These are phyloP conservation scores for Lasiodiplodia citricola DNA, from an alignment of 2,329 filamentous ascomycete species.

Conservation along the genomic window DNA sequence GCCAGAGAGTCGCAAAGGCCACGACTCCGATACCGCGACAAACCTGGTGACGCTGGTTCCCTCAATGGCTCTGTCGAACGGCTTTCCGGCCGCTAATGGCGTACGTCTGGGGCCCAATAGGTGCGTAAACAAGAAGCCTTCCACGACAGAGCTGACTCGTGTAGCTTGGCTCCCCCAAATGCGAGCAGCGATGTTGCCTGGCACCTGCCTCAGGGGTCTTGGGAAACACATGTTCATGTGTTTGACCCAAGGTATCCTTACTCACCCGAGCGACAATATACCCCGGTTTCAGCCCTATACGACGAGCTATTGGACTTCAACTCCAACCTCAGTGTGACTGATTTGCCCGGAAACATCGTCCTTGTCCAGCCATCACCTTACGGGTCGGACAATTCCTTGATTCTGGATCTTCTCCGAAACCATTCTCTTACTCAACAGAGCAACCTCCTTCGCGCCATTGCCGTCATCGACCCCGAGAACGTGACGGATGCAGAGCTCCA, in stretches of 20 bases:
- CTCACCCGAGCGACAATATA: not conserved
- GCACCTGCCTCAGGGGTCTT: not conserved
- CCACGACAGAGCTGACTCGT: not conserved
- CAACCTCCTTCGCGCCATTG: not conserved
- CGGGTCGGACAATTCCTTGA: not conserved
- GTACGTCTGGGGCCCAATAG: not conserved
- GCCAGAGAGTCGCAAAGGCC: not conserved
- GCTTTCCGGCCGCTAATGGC: not conserved
- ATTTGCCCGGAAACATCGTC: not conserved
- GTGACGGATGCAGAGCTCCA: not conserved
- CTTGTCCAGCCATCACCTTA: conserved; percentile 3
- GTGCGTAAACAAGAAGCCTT: not conserved
- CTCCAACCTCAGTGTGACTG: not conserved
- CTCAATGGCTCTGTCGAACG: not conserved
- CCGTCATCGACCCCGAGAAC: not conserved
- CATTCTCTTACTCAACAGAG: not conserved
- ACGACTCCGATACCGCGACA: not conserved
- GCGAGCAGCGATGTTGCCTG: not conserved
- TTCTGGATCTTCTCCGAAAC: conserved; percentile 1
- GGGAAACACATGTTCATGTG: conserved; percentile 5
- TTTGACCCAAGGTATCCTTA: not conserved
- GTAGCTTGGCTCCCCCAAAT: not conserved
- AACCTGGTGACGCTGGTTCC: not conserved
- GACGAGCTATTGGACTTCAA: not conserved
- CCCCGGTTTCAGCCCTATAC: not conserved